Base-by-base conservation (phyloP, 768 basidiomycete species). In the Russula vinacea region DNA sequence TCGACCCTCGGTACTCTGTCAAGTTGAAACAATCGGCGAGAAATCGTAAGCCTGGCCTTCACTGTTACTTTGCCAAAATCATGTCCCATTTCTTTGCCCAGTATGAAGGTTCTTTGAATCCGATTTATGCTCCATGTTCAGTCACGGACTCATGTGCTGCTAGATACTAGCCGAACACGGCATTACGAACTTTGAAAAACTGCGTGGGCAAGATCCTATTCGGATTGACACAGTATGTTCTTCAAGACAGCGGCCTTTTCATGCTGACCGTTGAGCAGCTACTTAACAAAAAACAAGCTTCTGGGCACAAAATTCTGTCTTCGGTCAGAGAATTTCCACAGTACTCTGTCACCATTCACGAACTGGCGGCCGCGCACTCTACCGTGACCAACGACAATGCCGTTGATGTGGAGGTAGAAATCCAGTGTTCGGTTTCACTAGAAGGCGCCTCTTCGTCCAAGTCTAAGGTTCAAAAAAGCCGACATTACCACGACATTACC, bases 11-110 rank as follows among this genome's bases (percentile, higher is more conserved):
- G 88, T 96, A 8, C 81, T 98, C 59, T 82, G 89, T 16, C 96
- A 98, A 73, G 81, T 98, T 56, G 86, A 90, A 39, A 84, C 87
- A n/a, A 87, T 98, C 47, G 96, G 95, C 37, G 92, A 94, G 71
- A 93, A 92, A 83, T 92, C 90, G 91, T 92, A 62, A 72, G 88
- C 75, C 16, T 57, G n/a, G 5, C 8, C n/a, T 17, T 55, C 17
- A 2, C n/a, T 33, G n/a, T 42, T 29, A 19, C 24, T 50, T 1
- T 29, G 32, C 22, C 6, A 29, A 11, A 32, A 14, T 32, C 22
- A 35, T 26, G 11, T 5, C 52, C 61, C 7, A 11, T 56, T 26
- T 29, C 39, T 14, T 44, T 50, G 4, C 22, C 24, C 16, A 73
- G 68, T 5, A 70, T 74, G 40, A 73, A 72, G 62, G 58, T 60